phyloP scores from a whole-genome alignment of 306 rosid genomes.

The Medicago lupulina region DNA sequence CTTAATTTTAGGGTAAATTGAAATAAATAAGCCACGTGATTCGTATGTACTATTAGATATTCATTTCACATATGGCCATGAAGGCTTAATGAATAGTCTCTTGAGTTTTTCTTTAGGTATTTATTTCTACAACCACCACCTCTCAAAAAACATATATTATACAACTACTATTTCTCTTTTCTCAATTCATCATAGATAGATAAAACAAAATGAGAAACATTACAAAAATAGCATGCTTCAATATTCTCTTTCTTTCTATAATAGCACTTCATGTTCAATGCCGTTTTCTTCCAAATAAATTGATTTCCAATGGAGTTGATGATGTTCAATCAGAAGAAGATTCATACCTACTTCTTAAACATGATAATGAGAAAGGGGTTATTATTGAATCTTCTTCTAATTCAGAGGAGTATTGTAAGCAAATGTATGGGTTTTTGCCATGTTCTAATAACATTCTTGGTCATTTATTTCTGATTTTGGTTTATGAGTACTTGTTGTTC shows the following conservation, averaged over 20 bases:
- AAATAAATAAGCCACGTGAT: conserved; percentile 2
- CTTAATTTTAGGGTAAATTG: conserved; percentile 3
- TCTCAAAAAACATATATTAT: not conserved
- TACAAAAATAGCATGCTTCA: conserved; percentile 19
- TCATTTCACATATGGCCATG: not conserved
- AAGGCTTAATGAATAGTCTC: not conserved
- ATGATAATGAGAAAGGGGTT: not conserved
- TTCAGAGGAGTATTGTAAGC: conserved; percentile 45
- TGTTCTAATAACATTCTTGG: conserved; percentile 58
- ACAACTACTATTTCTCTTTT: not conserved
- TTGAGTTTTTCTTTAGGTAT: not conserved
- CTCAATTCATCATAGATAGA: conserved; percentile 23
- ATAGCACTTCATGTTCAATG: conserved; percentile 29
- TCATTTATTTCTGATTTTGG: conserved; percentile 55
- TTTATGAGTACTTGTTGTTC: conserved; percentile 64
- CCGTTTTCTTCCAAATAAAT: conserved; percentile 34
- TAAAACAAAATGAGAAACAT: conserved; percentile 33
- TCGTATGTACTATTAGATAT: not conserved
- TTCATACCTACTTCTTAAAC: conserved; percentile 12
- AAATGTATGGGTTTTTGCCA: conserved; percentile 66
- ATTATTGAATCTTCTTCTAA: conserved; percentile 7
- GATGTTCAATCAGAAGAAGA: conserved; percentile 9
- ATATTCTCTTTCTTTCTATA: conserved; percentile 17
- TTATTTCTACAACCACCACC: not conserved
- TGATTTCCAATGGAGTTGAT: conserved; percentile 50